phyloP scores from a whole-genome alignment of 1,139 yeast genomes.

The Eremothecium gossypii region DNA sequence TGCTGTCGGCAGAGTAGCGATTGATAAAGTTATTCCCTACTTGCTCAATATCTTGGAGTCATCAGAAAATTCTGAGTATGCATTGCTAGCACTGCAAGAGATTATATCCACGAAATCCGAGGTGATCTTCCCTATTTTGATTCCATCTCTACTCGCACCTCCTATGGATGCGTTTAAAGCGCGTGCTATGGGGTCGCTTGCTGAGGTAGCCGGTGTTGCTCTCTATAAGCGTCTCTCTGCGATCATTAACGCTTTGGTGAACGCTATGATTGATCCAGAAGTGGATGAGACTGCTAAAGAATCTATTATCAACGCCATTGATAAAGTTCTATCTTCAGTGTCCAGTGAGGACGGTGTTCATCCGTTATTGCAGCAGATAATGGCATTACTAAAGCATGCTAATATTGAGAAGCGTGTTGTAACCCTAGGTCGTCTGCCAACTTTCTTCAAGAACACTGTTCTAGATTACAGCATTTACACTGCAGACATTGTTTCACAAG shows the following conservation, averaged over 20 bases:
- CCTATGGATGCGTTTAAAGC: constrained; percentile 85
- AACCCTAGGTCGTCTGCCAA: constrained; percentile 59
- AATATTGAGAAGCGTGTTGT: constrained; percentile 58
- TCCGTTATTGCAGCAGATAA: constrained; percentile 72
- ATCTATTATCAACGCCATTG: constrained; percentile 50
- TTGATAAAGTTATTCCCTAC: constrained; percentile 82
- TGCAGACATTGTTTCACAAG: constrained; percentile 64
- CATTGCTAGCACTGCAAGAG: constrained; percentile 81
- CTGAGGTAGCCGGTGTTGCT: constrained; percentile 84
- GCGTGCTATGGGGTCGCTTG: constrained; percentile 76
- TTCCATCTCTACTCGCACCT: constrained; percentile 73
- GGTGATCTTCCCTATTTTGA: constrained; percentile 84
- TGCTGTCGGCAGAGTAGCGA: constrained; percentile 72
- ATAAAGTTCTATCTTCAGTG: constrained; percentile 60
- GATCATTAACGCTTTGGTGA: constrained; percentile 64
- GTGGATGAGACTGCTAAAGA: constrained; percentile 32
- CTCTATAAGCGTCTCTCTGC: constrained; percentile 61
- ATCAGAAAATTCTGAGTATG: constrained; percentile 57
- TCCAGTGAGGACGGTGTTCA: constrained; percentile 76
- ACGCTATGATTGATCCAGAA: constrained; percentile 40
- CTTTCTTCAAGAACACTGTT: constrained; percentile 55
- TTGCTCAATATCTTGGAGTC: constrained; percentile 63
- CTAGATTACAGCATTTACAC: constrained; percentile 68
- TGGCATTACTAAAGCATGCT: constrained; percentile 70
- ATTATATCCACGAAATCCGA: constrained; percentile 88